These are phyloP conservation scores for Anacardium occidentale DNA, from an alignment of 345 rosid species.

Conservation along the genomic window DNA sequence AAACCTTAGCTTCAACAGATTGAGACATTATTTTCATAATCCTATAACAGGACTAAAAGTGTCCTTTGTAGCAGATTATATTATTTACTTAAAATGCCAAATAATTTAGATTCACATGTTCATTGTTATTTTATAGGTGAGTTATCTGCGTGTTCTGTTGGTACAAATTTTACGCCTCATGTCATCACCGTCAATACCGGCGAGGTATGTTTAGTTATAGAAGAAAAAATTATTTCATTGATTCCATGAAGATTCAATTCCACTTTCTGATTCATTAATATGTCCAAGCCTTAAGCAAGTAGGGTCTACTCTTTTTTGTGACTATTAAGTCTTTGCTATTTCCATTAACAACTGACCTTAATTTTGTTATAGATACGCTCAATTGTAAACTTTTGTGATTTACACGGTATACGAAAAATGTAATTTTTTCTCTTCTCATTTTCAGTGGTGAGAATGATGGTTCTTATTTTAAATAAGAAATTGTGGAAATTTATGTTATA, in stretches of 20 bases:
- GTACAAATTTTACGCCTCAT: slow-evolving; percentile 79
- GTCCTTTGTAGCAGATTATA: neutral
- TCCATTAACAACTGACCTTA: neutral
- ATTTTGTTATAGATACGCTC: neutral
- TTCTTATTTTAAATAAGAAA: neutral
- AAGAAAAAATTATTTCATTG: neutral
- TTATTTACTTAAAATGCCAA: slow-evolving; percentile 10
- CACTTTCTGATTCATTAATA: neutral
- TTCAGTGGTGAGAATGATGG: neutral
- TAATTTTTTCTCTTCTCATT: slow-evolving; percentile 2
- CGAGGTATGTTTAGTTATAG: slow-evolving; percentile 50
- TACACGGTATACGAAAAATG: neutral
- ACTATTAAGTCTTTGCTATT: neutral
- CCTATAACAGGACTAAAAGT: neutral
- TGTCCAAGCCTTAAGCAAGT: neutral
- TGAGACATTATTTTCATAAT: neutral
- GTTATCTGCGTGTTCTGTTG: slow-evolving; percentile 45
- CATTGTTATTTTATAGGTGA: slow-evolving; percentile 44
- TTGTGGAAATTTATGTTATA: neutral
- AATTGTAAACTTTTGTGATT: neutral
- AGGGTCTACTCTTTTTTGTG: neutral
- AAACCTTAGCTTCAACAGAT: neutral
- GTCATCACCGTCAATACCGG: slow-evolving; percentile 73
- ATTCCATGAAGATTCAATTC: neutral
- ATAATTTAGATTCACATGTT: slow-evolving; percentile 13